A percentile compares a stretch with the other conserved stretches of the same genome.
These are phyloP conservation scores for Yamadazyma kanchanaburiensis DNA, from an alignment of 1,139 yeast genomes.

Conservation along the genomic window DNA sequence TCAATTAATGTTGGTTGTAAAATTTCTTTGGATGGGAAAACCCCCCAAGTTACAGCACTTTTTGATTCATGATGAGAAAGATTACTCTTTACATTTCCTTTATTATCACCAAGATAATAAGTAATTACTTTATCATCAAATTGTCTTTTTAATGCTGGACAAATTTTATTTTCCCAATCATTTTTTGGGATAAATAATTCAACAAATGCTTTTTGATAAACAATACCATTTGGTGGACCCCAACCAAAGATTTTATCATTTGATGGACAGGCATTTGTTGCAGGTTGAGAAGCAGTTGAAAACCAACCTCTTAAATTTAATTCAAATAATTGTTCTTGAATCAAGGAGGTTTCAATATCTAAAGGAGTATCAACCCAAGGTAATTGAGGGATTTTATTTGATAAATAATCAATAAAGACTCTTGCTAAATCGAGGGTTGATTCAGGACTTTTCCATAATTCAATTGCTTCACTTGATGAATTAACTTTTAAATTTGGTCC, in stretches of 20 bases:
- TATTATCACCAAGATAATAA: constrained; percentile 67
- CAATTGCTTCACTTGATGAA: constrained; percentile 65
- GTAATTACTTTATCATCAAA: constrained; percentile 48
- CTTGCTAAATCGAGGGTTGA: constrained; percentile 59
- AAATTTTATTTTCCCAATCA: constrained; percentile 64
- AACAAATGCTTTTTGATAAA: constrained; percentile 88
- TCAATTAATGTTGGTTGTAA: constrained; percentile 88
- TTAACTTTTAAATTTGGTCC: constrained; percentile 82
- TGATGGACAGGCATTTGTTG: constrained; percentile 73
- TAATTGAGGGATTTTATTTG: constrained; percentile 68
- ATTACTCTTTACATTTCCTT: constrained; percentile 59
- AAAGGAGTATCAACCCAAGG: constrained; percentile 93
- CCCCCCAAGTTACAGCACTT: constrained; percentile 96
- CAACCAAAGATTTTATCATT: constrained; percentile 90
- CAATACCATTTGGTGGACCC: constrained; percentile 92
- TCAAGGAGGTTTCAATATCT: constrained; percentile 85
- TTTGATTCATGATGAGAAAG: constrained; percentile 39
- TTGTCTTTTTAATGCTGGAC: constrained; percentile 47
- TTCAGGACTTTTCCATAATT: constrained; percentile 82
- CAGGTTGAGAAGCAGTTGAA: constrained; percentile 95
- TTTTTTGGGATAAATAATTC: constrained; percentile 79
- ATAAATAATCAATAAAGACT: constrained; percentile 70
- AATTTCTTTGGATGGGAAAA: constrained; percentile 81
- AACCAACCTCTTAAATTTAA: constrained; percentile 75
- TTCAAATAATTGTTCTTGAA: constrained; percentile 84